Base-by-base conservation (phyloP, 139 green algal species). In the Micromonas pusilla region DNA sequence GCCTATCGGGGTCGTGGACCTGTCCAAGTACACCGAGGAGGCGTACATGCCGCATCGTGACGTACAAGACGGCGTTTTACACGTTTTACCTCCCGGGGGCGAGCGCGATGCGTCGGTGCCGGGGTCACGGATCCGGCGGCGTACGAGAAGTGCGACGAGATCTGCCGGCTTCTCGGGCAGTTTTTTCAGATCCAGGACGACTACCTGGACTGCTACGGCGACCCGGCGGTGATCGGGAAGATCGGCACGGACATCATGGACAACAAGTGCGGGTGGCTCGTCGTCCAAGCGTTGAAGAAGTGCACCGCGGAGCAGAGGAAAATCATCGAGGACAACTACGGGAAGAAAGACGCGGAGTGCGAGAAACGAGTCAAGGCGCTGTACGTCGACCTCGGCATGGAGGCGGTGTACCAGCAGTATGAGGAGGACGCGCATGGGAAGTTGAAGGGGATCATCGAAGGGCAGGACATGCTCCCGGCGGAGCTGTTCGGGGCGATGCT, bases 101-200 rank as follows among this genome's bases (percentile, higher is more conserved):
- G 0, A 93, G 88, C 75, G 95, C 92, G 64, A 88, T 99, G 87
- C 62, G 93, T 28, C 77, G 99, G 53, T 88, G 84, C 2, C 95
- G 45, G 95, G 38, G 87, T 92, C 5, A 78, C 39, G 28, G 77
- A 92, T 62, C 38, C 77, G 0, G 77, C 70, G 25, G 82, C 84
- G 0, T 87, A 82, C 78, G 52, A 78, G 0, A 71, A 87, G 63
- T 89, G 91, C 1, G 83, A 96, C 82, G 76, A 91, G 1, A 95
- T 97, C 70, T 91, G 89, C 76, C 57, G 96, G 0, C 74, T 91
- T 52, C 97, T 98, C 91, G 94, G 94, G 0, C 86, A 92, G 77
- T 98, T 96, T 84, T 98, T 98, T 78, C 93, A 97, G 88, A 87
- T 90, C 39, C 94, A 99, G 88, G 95, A 99, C 83, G 95, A 99